phyloP scores from a whole-genome alignment of 192 early-diverging fungal species.

The Dissophora ornata region DNA sequence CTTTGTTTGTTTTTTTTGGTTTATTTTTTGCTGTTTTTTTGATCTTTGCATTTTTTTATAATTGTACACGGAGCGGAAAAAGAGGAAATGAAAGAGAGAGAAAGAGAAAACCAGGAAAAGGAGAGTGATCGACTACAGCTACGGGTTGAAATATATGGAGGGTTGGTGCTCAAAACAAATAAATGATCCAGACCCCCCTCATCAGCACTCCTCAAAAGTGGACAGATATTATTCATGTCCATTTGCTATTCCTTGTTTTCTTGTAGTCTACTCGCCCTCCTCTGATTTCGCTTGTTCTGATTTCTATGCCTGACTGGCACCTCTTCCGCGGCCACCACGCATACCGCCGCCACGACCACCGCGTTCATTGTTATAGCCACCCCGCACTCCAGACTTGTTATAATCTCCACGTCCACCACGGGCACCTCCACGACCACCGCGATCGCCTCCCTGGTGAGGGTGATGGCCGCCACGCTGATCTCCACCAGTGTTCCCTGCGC shows the following conservation, averaged over 20 bases:
- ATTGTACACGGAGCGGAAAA: slow-evolving; percentile 12
- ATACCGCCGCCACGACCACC: slow-evolving; percentile 47
- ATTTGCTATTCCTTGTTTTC: too few species aligned
- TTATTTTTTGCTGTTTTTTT: slow-evolving; percentile 12
- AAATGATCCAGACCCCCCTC: too few species aligned
- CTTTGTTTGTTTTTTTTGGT: slow-evolving; percentile 14
- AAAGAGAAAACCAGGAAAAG: not conserved
- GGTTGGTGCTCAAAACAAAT: too few species aligned
- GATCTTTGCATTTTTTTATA: slow-evolving; percentile 20
- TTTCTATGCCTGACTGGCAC: slow-evolving; percentile 47
- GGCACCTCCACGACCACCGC: slow-evolving; percentile 46
- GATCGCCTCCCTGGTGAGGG: slow-evolving; percentile 56
- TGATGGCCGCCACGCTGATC: slow-evolving; percentile 63
- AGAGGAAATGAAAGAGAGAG: not conserved
- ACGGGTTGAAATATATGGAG: too few species aligned
- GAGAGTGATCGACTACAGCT: not conserved
- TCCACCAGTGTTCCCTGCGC: slow-evolving; percentile 61
- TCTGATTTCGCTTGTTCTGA: too few species aligned
- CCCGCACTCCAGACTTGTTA: slow-evolving; percentile 50
- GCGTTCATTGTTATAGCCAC: slow-evolving; percentile 44
- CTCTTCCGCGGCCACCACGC: slow-evolving; percentile 43
- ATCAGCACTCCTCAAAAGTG: too few species aligned
- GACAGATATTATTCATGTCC: too few species aligned
- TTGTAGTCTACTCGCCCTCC: too few species aligned
- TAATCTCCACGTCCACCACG: slow-evolving; percentile 57